A percentile compares a stretch with the other conserved stretches of the same genome.
These are phyloP conservation scores for Kwoniella newhampshirensis DNA, from an alignment of 768 basidiomycete genomes.

Conservation along the genomic window DNA sequence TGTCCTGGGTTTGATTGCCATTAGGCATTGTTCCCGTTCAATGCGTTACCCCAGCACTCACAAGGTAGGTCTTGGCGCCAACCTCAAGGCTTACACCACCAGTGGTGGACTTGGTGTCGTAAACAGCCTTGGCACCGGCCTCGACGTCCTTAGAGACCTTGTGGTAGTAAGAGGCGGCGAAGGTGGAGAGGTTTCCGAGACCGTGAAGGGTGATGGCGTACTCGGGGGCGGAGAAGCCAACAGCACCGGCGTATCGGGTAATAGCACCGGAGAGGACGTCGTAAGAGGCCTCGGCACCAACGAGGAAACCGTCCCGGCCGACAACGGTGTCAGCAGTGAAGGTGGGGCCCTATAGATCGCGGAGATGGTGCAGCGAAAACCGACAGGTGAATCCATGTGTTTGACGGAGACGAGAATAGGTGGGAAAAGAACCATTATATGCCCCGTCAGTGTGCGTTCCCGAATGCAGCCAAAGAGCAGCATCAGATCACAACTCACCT, in stretches of 20 bases:
- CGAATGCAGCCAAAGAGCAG: not conserved
- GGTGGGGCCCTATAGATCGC: conserved; percentile 73
- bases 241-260: conserved; percentile 84
- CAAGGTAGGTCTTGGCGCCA: conserved; percentile 84
- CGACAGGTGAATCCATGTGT: not conserved
- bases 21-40: conserved; percentile 9
- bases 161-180: conserved; percentile 98
- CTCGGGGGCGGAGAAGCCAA: conserved; percentile 94
- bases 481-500: conserved; percentile 61
- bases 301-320: conserved; percentile 94
- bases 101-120: conserved; percentile 86
- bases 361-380: too few species aligned
- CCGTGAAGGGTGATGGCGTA: conserved; percentile 85
- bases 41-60: conserved; percentile 31
- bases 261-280: conserved; percentile 92
- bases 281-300: conserved; percentile 94
- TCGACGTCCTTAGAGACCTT: conserved; percentile 53
- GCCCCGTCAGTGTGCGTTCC: too few species aligned
- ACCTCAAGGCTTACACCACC: conserved; percentile 88
- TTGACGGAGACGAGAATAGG: too few species aligned
- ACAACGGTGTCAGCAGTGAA: conserved; percentile 94
- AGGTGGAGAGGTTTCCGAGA: conserved; percentile 88
- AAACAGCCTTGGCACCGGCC: conserved; percentile 66
- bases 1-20: conserved; percentile 62
- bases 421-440: too few species aligned